These are phyloP conservation scores for Trametes versicolor DNA, from an alignment of 1,284 basidiomycete species.

Conservation along the genomic window DNA sequence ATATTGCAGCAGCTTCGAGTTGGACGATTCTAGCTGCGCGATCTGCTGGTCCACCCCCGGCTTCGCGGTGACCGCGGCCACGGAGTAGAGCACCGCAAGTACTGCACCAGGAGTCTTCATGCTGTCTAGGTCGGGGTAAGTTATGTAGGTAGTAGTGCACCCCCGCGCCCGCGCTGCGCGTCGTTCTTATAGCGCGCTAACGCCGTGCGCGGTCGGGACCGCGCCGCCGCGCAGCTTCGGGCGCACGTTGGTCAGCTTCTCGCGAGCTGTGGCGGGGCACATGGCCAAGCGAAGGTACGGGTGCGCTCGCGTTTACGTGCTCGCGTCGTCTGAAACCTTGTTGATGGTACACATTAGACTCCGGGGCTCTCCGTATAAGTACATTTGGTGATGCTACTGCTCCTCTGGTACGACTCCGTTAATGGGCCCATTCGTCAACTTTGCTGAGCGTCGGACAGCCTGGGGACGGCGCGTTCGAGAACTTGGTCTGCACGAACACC, in stretches of 20 bases:
- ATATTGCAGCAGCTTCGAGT: slow-evolving; percentile 55
- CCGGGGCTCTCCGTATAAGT: slow-evolving; percentile 10
- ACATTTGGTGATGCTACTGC: slow-evolving; percentile 13
- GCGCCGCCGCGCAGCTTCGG: slow-evolving; percentile 3
- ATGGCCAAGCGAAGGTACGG: slow-evolving; percentile 2
- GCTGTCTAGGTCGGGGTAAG: neutral
- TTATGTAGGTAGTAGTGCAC: too few relatives aligned
- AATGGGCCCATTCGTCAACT: slow-evolving; percentile 61
- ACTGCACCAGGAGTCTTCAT: slow-evolving; percentile 14
- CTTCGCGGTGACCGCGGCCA: slow-evolving; percentile 27
- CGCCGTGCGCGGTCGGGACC: neutral
- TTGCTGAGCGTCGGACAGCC: slow-evolving; percentile 60
- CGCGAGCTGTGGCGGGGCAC: neutral
- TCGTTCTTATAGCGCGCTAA: neutral
- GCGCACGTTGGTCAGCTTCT: slow-evolving; percentile 27
- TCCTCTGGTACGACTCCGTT: neutral
- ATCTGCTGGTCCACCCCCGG: slow-evolving; percentile 52
- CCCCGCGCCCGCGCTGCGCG: too few relatives aligned
- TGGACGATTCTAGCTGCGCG: slow-evolving; percentile 49
- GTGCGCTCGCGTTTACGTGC: slow-evolving; percentile 5
- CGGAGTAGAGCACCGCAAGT: slow-evolving; percentile 8
- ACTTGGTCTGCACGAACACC: slow-evolving; percentile 68
- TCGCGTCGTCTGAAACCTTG: slow-evolving; percentile 4
- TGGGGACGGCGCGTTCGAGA: slow-evolving; percentile 55
- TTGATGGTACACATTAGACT: slow-evolving; percentile 14